Percentiles rank a stretch among this genome's conserved stretches.
Conservation (phyloP, 2,329 filamentous ascomycete genomes). For the Diaporthe longicolla region DNA sequence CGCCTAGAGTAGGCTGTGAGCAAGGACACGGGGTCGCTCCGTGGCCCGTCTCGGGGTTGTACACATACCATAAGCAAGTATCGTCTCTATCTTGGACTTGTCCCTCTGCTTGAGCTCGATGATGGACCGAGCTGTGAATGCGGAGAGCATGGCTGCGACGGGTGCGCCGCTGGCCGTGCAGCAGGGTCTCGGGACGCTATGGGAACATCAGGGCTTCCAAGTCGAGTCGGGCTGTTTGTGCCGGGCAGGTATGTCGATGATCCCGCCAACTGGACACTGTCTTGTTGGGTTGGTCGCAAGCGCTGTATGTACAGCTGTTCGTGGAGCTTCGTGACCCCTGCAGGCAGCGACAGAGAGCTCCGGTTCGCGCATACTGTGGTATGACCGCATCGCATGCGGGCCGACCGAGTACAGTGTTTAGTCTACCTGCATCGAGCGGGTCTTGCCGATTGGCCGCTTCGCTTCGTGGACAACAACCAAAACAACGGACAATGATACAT, state of each 20-base stretch:
- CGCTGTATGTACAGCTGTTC: slow-evolving; percentile 37
- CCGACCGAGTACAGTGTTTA: slow-evolving; percentile 1
- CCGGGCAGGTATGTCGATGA: background rate
- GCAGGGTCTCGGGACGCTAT: slow-evolving; percentile 37
- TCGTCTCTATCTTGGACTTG: slow-evolving; percentile 97
- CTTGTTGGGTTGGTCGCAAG: slow-evolving; percentile 30
- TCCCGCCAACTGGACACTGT: slow-evolving; percentile 8
- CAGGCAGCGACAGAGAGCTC: slow-evolving; percentile 5
- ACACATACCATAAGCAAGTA: slow-evolving; percentile 84
- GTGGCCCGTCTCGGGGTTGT: background rate
- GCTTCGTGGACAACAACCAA: background rate
- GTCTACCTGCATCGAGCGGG: slow-evolving; percentile 22
- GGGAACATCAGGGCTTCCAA: slow-evolving; percentile 40
- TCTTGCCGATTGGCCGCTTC: slow-evolving; percentile 30
- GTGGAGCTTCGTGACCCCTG: slow-evolving; percentile 36
- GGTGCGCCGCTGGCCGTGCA: slow-evolving; percentile 41
- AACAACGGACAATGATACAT: background rate
- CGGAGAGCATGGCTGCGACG: slow-evolving; percentile 85
- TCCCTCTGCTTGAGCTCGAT: slow-evolving; percentile 96
- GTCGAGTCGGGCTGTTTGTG: slow-evolving; percentile 1
- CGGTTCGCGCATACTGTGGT: slow-evolving; percentile 33
- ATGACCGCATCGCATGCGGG: slow-evolving; percentile 40
- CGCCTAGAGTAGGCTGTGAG: slow-evolving; percentile 66
- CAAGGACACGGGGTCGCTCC: background rate
- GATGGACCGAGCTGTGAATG: slow-evolving; percentile 95